Evolutionary conservation across 805 yeast genomes (phyloP).

Genomic region (Candida sanyiensis): DNA sequence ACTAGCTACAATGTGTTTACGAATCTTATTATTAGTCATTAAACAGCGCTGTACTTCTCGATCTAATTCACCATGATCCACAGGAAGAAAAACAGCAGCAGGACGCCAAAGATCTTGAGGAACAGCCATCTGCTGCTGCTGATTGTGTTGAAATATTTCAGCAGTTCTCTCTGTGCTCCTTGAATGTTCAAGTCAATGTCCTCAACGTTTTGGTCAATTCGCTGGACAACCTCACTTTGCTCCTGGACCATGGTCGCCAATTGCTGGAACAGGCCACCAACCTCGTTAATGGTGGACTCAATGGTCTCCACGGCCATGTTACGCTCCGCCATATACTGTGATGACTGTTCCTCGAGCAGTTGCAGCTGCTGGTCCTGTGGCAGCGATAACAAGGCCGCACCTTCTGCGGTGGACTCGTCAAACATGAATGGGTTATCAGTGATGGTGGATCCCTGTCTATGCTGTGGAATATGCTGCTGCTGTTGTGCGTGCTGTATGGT

Average conservation of each 20-base stretch:
- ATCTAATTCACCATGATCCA: constrained; percentile 71
- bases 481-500: constrained; percentile 24
- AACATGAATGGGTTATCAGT: constrained; percentile 36
- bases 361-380: constrained; percentile 85
- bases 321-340: constrained; percentile 73
- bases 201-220: constrained; percentile 92
- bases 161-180: constrained; percentile 91
- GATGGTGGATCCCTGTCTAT: constrained; percentile 17
- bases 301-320: constrained; percentile 91
- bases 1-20: constrained; percentile 4
- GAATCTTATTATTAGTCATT: constrained; percentile 1
- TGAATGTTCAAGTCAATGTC: constrained; percentile 83
- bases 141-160: constrained; percentile 83
- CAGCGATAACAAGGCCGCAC: constrained; percentile 45
- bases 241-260: constrained; percentile 96
- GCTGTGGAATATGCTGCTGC: constrained; percentile 3
- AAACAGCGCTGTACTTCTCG: background rate
- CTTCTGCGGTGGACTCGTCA: constrained; percentile 15
- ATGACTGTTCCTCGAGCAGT: constrained; percentile 78
- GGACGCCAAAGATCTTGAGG: constrained; percentile 80
- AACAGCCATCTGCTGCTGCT: constrained; percentile 91
- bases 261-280: constrained; percentile 90
- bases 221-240: constrained; percentile 92
- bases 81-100: constrained; percentile 66
- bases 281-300: constrained; percentile 95